Base-by-base conservation (phyloP, 208 protist species). In the Angomonas deanei region DNA sequence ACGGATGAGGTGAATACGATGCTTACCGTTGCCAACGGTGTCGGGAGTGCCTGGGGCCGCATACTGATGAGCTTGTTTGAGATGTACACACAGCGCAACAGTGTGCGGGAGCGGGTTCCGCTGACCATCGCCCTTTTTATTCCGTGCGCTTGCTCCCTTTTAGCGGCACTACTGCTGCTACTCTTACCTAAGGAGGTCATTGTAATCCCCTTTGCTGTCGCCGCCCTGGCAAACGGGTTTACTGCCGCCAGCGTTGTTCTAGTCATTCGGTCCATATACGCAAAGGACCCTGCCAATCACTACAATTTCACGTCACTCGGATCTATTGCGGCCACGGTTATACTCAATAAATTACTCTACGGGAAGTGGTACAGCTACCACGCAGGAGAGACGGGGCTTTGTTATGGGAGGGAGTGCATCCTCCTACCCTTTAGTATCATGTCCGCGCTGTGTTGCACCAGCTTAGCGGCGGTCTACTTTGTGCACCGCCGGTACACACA, bases 331-430 rank as follows among this genome's bases (percentile, higher is more conserved):
- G 31, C 80, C 2, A 84, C 82, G 6, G 33, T 94, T 15, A 30
- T 91, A 27, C 61, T 91, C 5, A 94, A 94, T 69, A 72, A 84
- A 60, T 31, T 83, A 34, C 47, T 94, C 2, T 94, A 92, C 50
- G 88, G 82, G 2, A 66, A 64, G 34, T 88, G 76, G 74, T 93
- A 93, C 68, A 88, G 79, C 0, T 60, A 72, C 13, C 64, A 82
- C 69, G 87, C 87, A 2, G 56, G 46, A 56, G 61, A 59, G 15
- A 61, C 66, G 54, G 76, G 53, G 17, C 50, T 89, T n/a, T 93
- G 87, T 66, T 63, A 65, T 19, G 79, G 77, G n/a, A 50, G 76
- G 11, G 47, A 76, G 28, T 92, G 86, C 71, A 74, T 92, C 47
- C 57, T 76, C 38, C 55, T 88, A 1, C 86, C 86, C 3, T 80